Evolutionary conservation across 2,329 filamentous ascomycete species (phyloP), one percentile per base, ranked within the genome.

Genomic region (Nothopassalora personata): DNA sequence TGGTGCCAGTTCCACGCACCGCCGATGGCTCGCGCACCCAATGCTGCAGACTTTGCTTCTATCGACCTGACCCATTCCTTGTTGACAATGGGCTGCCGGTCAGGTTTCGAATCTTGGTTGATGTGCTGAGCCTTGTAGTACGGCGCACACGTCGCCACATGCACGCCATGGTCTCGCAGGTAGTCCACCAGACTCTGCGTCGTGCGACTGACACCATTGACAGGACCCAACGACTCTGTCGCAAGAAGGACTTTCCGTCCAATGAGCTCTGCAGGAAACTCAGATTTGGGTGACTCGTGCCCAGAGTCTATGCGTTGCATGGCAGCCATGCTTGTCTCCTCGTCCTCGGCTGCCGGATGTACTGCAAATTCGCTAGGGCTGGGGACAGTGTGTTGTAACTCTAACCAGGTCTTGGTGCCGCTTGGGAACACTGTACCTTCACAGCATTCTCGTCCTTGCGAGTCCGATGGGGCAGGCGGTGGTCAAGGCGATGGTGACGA

Each of bases 161-260:
- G 79, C 10, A 81, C 85, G 19, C 84, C 86, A 64, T 89, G 76
- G n/a, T 75, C 75, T 57, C 85, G 81, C 19, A 89, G 76, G 64
- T 89, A 86, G 69, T 85, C 83, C 56, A 89, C 83, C 54, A 89
- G 79, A 77, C 85, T 88, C 65, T 86, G 76, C 0, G 87, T 89
- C 4, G 86, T 89, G 61, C 86, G 80, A 67, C 84, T 87, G 49
- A 89, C 86, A n/a, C 87, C 86, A 68, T 89, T 89, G 69, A 89
- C 84, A 0, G 86, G 86, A 3, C 86, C 86, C 59, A 88, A 86
- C 0, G 86, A 89, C 70, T 89, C 87, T 13, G 86, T 89, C 61
- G 86, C 87, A 7, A 89, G 79, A 7, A 89, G 74, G 61, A 89
- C 79, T 62, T 81, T 81, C 71, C 84, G 86, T 9, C 83, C 84